phyloP scores from a whole-genome alignment of 1,284 basidiomycete genomes.

The Cutaneotrichosporon sp. region DNA sequence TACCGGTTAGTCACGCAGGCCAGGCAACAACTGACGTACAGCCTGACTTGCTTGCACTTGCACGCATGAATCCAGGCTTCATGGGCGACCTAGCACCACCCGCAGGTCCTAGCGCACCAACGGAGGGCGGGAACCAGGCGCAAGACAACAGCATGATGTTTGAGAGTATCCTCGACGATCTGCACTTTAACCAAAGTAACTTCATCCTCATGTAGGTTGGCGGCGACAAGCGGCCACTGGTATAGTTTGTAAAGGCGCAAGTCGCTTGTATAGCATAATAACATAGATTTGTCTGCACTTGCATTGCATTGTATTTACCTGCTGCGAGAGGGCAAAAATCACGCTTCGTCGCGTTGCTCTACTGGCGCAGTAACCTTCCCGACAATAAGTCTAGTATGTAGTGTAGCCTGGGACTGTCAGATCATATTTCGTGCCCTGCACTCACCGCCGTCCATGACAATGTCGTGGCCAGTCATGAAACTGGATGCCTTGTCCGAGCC shows the following conservation, averaged over 20 bases:
- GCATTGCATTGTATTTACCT: too few relatives aligned
- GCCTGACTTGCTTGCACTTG: slow-evolving; percentile 15
- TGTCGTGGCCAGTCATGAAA: slow-evolving; percentile 45
- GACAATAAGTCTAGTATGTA: too few relatives aligned
- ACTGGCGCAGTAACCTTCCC: too few relatives aligned
- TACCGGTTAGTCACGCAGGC: slow-evolving; percentile 7
- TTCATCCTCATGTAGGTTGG: slow-evolving; percentile 12
- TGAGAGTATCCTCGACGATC: slow-evolving; percentile 15
- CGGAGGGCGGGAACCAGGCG: not conserved
- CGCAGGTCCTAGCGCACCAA: not conserved
- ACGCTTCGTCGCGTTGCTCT: too few relatives aligned
- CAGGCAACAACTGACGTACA: not conserved
- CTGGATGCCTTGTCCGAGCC: slow-evolving; percentile 28
- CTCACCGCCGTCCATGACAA: slow-evolving; percentile 44
- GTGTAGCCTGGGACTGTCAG: too few relatives aligned
- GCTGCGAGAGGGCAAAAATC: too few relatives aligned
- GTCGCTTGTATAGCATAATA: too few relatives aligned
- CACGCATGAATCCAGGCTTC: slow-evolving; percentile 11
- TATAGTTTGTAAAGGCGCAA: too few relatives aligned
- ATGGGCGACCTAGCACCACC: not conserved
- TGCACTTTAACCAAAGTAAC: slow-evolving; percentile 18
- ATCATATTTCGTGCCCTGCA: too few relatives aligned
- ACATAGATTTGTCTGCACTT: too few relatives aligned
- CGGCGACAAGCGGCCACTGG: too few relatives aligned
- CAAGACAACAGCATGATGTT: slow-evolving; percentile 8